A percentile compares a stretch with the other conserved stretches of the same genome.
Evolutionary conservation across 2,329 filamentous ascomycete species (phyloP).

Genomic region (Blumeria graminis): DNA sequence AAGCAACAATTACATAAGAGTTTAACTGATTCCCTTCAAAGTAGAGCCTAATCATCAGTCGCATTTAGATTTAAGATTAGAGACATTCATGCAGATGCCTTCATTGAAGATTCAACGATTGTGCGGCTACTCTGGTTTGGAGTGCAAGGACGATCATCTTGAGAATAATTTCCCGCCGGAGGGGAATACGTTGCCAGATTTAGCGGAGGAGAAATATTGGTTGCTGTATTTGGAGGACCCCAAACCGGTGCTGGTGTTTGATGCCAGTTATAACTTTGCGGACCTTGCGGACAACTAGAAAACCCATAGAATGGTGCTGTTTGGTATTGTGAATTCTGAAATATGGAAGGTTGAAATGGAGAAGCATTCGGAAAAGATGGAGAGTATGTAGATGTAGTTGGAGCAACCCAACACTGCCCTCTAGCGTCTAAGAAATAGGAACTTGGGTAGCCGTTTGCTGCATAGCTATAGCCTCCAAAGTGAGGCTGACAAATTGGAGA

Average conservation of each 20-base stretch:
- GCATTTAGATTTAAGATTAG: no score
- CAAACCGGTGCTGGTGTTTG: constrained; percentile 4
- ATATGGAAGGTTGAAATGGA: constrained; percentile 2
- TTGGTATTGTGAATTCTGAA: constrained; percentile 5
- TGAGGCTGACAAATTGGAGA: constrained; percentile 2
- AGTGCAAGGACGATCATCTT: constrained; percentile 10
- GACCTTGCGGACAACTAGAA: constrained; percentile 5
- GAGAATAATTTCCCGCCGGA: constrained; percentile 2
- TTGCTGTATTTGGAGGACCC: background rate
- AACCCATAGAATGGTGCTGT: constrained; percentile 5
- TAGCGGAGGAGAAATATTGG: background rate
- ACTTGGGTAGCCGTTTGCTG: constrained; percentile 5
- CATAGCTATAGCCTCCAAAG: constrained; percentile 5
- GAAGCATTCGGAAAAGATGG: no score
- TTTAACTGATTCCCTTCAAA: no score
- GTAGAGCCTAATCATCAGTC: no score
- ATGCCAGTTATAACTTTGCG: background rate
- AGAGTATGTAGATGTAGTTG: constrained; percentile 5
- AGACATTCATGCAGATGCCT: background rate
- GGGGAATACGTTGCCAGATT: constrained; percentile 4
- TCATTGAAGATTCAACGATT: background rate
- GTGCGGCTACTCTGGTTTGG: constrained; percentile 9
- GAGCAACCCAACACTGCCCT: constrained; percentile 7
- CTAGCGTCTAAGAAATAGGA: constrained; percentile 6
- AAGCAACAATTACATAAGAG: no score